These are phyloP conservation scores for Triticum aestivum DNA, from an alignment of 176 grass and related monocot genomes.

Conservation along the genomic window DNA sequence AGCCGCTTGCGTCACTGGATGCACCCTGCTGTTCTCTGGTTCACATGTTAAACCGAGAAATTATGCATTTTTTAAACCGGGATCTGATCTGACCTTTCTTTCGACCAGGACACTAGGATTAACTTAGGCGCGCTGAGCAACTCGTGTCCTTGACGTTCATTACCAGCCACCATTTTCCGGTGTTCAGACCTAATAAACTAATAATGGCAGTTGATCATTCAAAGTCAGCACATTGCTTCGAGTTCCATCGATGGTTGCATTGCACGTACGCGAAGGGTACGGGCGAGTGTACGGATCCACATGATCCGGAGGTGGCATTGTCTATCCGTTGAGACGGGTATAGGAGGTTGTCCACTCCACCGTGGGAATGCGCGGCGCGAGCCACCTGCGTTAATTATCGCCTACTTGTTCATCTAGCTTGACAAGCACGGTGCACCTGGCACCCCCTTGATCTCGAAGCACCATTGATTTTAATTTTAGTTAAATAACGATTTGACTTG, in stretches of 20 bases:
- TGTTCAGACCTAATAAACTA: not conserved
- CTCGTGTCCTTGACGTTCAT: not conserved
- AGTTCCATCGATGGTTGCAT: too few species aligned
- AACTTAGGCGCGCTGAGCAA: not conserved
- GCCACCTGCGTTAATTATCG: too few species aligned
- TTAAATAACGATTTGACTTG: not conserved
- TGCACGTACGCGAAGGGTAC: not conserved
- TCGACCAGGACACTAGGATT: not conserved
- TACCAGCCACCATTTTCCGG: not conserved
- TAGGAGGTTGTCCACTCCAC: not conserved
- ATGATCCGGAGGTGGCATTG: not conserved
- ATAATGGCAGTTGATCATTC: not conserved
- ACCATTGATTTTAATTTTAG: not conserved
- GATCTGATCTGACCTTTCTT: not conserved
- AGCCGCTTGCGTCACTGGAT: not conserved
- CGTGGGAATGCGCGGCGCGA: not conserved
- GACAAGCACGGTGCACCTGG: not conserved
- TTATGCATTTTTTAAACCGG: too few species aligned
- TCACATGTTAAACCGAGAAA: not conserved
- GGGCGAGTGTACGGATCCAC: conserved; percentile 27
- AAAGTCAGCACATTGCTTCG: not conserved
- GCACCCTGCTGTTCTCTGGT: not conserved
- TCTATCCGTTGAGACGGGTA: not conserved
- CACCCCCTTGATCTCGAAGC: not conserved
- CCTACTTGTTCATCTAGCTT: not conserved